Conservation (phyloP, 495 filamentous ascomycete genomes). For the Delitschia confertaspora region DNA sequence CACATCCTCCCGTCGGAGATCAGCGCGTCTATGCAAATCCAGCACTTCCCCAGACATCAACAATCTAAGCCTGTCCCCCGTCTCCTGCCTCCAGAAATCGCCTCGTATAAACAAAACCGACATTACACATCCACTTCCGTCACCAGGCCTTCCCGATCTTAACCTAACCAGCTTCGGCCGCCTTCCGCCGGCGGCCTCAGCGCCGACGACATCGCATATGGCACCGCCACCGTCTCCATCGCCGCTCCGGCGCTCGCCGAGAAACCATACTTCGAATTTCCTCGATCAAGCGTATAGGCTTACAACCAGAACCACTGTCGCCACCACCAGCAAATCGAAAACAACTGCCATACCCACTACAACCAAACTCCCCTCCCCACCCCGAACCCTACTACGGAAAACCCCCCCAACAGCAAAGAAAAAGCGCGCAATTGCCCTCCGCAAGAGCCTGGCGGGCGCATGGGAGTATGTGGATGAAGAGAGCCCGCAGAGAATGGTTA, state of each 20-base stretch:
- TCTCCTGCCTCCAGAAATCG: neutral
- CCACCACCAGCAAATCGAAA: no score
- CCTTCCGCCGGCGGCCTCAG: neutral
- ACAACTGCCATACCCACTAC: no score
- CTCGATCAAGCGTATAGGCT: no score
- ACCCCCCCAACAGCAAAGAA: slow-evolving; percentile 18
- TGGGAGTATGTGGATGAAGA: slow-evolving; percentile 29
- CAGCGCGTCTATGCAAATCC: slow-evolving; percentile 4
- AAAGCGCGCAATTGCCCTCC: slow-evolving; percentile 28
- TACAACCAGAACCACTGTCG: no score
- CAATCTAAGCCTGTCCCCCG: slow-evolving; percentile 9
- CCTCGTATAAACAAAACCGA: no score
- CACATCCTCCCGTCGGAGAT: slow-evolving; percentile 1
- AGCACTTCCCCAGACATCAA: slow-evolving; percentile 1
- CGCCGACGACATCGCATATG: neutral
- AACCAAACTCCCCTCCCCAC: neutral
- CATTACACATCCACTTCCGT: slow-evolving; percentile 5
- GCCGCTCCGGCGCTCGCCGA: slow-evolving; percentile 21
- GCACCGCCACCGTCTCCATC: slow-evolving; percentile 1
- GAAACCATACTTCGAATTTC: slow-evolving; percentile 10
- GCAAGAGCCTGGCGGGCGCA: slow-evolving; percentile 29
- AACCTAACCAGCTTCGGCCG: neutral
- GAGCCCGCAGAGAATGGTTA: neutral
- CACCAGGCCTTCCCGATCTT: neutral
- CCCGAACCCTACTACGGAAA: neutral